phyloP scores from a whole-genome alignment of 345 rosid species.

The Excoecaria agallocha region DNA sequence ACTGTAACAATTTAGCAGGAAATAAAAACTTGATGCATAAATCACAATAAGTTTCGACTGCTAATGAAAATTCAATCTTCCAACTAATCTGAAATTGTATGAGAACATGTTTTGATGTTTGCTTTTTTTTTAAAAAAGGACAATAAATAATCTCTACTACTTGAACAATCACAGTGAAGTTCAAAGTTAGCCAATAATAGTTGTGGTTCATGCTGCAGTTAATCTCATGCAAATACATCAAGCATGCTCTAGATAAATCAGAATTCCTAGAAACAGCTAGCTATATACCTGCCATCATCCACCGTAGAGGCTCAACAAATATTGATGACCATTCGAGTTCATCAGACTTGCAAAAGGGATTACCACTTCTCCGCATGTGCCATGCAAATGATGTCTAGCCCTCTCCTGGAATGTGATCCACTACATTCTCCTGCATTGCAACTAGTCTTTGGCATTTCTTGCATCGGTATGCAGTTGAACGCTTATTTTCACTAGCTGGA shows the following conservation, averaged over 20 bases:
- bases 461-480: slow-evolving; percentile 48
- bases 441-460: slow-evolving; percentile 78
- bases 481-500: slow-evolving; percentile 31
- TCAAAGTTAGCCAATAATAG: not conserved
- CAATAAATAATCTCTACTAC: not conserved
- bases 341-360: slow-evolving; percentile 50
- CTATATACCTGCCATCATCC: slow-evolving; percentile 72
- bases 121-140: not conserved
- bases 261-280: not conserved
- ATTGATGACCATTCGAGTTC: slow-evolving; percentile 60
- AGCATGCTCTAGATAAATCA: not conserved
- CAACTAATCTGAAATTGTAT: not conserved
- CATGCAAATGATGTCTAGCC: slow-evolving; percentile 69
- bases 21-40: not conserved
- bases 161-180: too few relatives aligned
- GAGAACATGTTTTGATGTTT: not conserved
- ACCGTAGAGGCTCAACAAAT: slow-evolving; percentile 71
- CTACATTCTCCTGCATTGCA: slow-evolving; percentile 63
- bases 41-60: not conserved
- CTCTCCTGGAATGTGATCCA: slow-evolving; percentile 69
- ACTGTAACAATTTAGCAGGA: not conserved
- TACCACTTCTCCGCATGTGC: slow-evolving; percentile 55
- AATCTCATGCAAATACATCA: not conserved
- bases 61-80: not conserved
- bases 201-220: not conserved